phyloP scores from a whole-genome alignment of 2,329 filamentous ascomycete genomes.

The Trichoderma sp. region DNA sequence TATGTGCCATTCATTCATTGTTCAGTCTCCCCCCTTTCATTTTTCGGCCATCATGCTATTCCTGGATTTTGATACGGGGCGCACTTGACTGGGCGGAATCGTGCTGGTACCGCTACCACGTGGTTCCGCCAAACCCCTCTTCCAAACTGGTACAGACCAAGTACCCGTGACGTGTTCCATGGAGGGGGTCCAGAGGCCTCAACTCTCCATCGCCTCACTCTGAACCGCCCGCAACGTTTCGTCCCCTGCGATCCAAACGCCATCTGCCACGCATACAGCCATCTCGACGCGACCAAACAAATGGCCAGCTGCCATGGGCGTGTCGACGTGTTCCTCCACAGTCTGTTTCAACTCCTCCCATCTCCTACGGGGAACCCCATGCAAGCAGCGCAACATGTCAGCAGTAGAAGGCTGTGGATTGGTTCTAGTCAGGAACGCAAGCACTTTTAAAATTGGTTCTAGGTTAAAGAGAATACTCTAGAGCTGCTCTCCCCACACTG shows the following conservation, averaged over 20 bases:
- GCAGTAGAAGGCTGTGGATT: background rate
- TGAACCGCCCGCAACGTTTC: slow-evolving; percentile 1
- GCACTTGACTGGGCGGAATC: background rate
- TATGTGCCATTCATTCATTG: background rate
- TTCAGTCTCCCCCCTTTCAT: background rate
- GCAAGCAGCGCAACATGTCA: background rate
- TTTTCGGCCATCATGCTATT: background rate
- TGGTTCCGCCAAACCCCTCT: slow-evolving; percentile 1
- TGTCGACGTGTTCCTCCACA: slow-evolving; percentile 7
- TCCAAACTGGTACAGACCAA: background rate
- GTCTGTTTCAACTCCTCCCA: background rate
- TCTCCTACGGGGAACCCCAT: background rate
- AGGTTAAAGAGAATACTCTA: background rate
- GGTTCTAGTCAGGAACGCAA: slow-evolving; percentile 14
- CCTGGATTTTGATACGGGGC: background rate
- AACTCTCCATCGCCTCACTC: slow-evolving; percentile 22
- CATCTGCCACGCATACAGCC: background rate
- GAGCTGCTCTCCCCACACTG: slow-evolving; percentile 11
- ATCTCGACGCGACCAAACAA: background rate
- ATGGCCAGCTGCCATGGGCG: background rate
- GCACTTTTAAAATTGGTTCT: slow-evolving; percentile 10
- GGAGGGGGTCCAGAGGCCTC: slow-evolving; percentile 12
- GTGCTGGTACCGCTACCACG: slow-evolving; percentile 3
- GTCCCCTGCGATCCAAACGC: slow-evolving; percentile 14
- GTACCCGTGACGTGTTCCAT: slow-evolving; percentile 17